These are phyloP conservation scores for Eucalyptus globulus DNA, from an alignment of 345 rosid species.

Conservation along the genomic window DNA sequence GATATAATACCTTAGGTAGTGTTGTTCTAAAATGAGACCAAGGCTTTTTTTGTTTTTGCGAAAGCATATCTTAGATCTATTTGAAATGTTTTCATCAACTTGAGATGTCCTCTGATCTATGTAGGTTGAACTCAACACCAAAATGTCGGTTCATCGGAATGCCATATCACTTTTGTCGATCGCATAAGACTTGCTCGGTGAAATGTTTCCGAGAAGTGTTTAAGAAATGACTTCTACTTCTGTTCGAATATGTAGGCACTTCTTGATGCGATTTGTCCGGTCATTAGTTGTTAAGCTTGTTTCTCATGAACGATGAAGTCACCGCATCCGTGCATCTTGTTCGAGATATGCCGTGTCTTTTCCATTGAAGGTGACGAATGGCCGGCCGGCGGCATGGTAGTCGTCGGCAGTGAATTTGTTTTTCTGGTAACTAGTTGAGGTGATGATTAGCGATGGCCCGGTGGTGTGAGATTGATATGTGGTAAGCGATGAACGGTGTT, in stretches of 20 bases:
- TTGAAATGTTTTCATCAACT: background rate
- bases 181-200: rapidly evolving
- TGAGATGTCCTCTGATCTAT: background rate
- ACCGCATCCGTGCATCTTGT: no score
- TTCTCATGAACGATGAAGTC: no score
- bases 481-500: no score
- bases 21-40: background rate
- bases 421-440: no score
- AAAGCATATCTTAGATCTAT: background rate
- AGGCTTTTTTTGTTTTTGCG: background rate
- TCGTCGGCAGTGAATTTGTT: no score
- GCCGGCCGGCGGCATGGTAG: rapidly evolving
- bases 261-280: no score
- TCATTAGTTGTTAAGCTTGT: background rate
- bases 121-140: background rate
- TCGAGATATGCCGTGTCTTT: no score
- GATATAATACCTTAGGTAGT: background rate
- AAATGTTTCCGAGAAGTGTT: background rate
- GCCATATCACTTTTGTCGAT: background rate
- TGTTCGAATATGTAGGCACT: no score
- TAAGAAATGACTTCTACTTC: background rate
- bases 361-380: no score
- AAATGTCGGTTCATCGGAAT: background rate
- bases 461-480: no score
- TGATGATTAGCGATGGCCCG: no score